Conservation (phyloP, 2,329 filamentous ascomycete species). For the Onygenales sp. region DNA sequence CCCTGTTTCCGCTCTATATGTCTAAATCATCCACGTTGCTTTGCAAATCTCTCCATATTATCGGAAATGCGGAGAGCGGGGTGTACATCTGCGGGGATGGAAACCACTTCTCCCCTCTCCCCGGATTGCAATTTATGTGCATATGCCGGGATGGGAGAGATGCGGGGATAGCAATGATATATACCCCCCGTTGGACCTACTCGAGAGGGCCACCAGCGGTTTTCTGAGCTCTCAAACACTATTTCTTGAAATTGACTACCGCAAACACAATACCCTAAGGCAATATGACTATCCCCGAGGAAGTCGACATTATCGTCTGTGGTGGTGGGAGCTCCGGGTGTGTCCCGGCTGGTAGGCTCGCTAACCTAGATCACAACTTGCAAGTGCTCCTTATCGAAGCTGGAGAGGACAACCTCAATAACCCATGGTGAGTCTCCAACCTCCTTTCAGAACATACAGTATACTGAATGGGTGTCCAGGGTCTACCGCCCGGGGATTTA, state of each 20-base stretch:
- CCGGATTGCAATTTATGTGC: background rate
- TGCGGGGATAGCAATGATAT: background rate
- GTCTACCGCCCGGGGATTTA: conserved; percentile 68
- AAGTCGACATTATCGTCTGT: conserved; percentile 72
- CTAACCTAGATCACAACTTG: conserved; percentile 65
- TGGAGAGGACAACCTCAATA: conserved; percentile 65
- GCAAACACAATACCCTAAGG: no score
- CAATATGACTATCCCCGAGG: conserved; percentile 57
- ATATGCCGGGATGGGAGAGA: background rate
- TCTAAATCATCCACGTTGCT: no score
- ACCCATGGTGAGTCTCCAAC: conserved; percentile 47
- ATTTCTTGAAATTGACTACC: no score
- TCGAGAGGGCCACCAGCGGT: background rate
- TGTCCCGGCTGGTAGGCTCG: conserved; percentile 42
- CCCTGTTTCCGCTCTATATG: no score
- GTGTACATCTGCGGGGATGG: background rate
- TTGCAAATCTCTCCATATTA: background rate
- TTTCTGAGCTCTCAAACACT: background rate
- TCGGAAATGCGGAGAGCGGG: background rate
- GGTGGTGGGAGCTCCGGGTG: conserved; percentile 57
- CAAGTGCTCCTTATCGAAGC: conserved; percentile 62
- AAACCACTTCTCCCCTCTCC: background rate
- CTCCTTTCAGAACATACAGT: background rate
- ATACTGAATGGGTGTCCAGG: conserved; percentile 27
- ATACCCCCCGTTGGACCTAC: background rate